phyloP scores from a whole-genome alignment of 805 yeast species.

The Spathaspora arborariae region DNA sequence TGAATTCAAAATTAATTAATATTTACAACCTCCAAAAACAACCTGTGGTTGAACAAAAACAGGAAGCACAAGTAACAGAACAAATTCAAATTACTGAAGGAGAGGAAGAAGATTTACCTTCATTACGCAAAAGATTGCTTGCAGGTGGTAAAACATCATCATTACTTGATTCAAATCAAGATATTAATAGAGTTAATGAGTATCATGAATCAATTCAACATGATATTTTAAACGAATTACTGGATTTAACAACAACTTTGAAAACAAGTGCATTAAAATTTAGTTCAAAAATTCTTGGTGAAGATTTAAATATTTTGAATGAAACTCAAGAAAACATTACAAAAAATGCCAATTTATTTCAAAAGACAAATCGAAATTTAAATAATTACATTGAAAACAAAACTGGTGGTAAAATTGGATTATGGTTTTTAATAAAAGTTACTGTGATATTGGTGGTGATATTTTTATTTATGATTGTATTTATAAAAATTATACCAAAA shows the following conservation, averaged over 20 bases:
- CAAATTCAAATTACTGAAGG: not conserved
- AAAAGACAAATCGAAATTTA: slow-evolving; percentile 32
- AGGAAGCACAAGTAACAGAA: not conserved
- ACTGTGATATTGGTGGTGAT: slow-evolving; percentile 21
- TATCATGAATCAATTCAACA: slow-evolving; percentile 46
- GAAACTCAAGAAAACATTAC: slow-evolving; percentile 33
- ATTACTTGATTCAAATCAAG: slow-evolving; percentile 4
- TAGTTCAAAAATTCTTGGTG: slow-evolving; percentile 31
- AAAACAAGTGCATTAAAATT: slow-evolving; percentile 44
- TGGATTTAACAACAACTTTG: slow-evolving; percentile 45
- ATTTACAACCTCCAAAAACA: not conserved
- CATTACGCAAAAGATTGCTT: slow-evolving; percentile 22
- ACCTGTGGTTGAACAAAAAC: not conserved
- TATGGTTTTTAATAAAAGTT: slow-evolving; percentile 34
- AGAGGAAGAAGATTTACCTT: slow-evolving; percentile 15
- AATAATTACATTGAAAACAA: slow-evolving; percentile 35
- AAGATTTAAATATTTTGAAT: slow-evolving; percentile 30
- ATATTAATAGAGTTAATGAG: slow-evolving; percentile 17
- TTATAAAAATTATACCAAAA: slow-evolving; percentile 35
- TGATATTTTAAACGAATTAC: slow-evolving; percentile 45
- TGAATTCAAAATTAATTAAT: slow-evolving; percentile 15
- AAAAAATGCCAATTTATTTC: slow-evolving; percentile 26
- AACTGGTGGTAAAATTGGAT: slow-evolving; percentile 37
- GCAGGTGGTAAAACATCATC: slow-evolving; percentile 17
- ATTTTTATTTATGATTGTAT: slow-evolving; percentile 28